Base-by-base conservation (phyloP, 2,329 filamentous ascomycete genomes). In the Colletotrichum noveboracense region DNA sequence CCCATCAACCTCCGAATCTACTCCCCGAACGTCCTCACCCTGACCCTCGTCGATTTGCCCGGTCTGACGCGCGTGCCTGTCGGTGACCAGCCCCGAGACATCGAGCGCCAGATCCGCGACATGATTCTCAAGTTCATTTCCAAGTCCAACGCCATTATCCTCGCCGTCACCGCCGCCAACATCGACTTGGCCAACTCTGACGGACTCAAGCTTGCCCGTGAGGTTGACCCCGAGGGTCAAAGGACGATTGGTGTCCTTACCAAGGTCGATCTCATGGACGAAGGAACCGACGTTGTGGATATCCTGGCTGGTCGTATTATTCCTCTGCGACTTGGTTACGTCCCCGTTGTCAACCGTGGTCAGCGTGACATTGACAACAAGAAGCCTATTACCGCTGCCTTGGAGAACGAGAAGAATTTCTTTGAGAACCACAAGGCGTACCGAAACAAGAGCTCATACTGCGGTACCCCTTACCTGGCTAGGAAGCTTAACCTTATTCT, bases 371-470 rank as follows among this genome's bases (percentile, higher is more conserved):
- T 99, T 82, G 97, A 99, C 88, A 98, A 98, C 87, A 98, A 96
- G 89, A 97, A 98, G 88, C 93, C 94, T 48, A 99, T 99, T 83
- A 93, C 95, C 71, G 93, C 94, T 77, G 96, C 97, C 6, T 89
- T 99, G 79, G 96, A 98, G 86, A 93, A 95, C 68, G 97, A 99
- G 89, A 97, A 95, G 90, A 94, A 94, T 84, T 99, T 98, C 85
- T 99, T 99, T 84, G 97, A 99, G 82, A 96, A 96, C 85, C 97
- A 99, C 91, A 98, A 97, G 88, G 96, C 97, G 38, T 99, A 99
- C 87, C 92, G 96, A 76, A 99, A 98, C 88, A 99, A 99, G 92
- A 96, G 95, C 83, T 95, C 96, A 7, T 99, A 99, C 90, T 99
- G 97, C 86, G 97, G 97, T 85, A 99, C 97, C 5, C 97, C 97